phyloP scores from a whole-genome alignment of 257 asterid species.

The Solanum pennellii region DNA sequence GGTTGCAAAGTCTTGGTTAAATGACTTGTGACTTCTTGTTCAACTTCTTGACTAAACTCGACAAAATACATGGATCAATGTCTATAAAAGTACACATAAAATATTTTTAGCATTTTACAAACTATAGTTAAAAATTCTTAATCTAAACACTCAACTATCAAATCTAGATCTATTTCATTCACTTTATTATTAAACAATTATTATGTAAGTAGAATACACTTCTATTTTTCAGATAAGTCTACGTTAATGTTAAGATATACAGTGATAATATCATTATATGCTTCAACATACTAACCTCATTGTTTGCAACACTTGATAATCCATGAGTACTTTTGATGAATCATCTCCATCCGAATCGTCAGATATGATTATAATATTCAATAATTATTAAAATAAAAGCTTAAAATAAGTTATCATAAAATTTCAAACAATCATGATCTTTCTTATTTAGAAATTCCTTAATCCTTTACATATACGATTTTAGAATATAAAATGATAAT shows the following conservation, averaged over 20 bases:
- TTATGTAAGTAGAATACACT: background rate
- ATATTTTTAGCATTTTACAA: background rate
- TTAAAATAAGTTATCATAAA: background rate
- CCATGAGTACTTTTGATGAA: background rate
- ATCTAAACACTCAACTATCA: background rate
- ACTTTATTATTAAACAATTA: background rate
- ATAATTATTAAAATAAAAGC: background rate
- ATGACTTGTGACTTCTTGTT: background rate
- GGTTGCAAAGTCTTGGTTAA: background rate
- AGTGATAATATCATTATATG: background rate
- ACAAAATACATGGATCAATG: fast-evolving
- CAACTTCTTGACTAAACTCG: background rate
- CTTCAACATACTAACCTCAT: background rate
- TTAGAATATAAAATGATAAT: background rate
- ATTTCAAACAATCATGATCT: background rate
- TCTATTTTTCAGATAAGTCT: background rate
- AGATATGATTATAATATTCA: background rate
- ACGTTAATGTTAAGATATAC: background rate
- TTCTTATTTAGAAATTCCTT: background rate
- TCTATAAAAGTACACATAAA: background rate
- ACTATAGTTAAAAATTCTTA: background rate
- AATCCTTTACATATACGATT: background rate
- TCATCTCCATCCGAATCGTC: background rate
- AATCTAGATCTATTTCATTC: background rate
- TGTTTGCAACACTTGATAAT: background rate